These are phyloP conservation scores for Yamadazyma songkhlaensis DNA, from an alignment of 1,139 yeast species.

Conservation along the genomic window DNA sequence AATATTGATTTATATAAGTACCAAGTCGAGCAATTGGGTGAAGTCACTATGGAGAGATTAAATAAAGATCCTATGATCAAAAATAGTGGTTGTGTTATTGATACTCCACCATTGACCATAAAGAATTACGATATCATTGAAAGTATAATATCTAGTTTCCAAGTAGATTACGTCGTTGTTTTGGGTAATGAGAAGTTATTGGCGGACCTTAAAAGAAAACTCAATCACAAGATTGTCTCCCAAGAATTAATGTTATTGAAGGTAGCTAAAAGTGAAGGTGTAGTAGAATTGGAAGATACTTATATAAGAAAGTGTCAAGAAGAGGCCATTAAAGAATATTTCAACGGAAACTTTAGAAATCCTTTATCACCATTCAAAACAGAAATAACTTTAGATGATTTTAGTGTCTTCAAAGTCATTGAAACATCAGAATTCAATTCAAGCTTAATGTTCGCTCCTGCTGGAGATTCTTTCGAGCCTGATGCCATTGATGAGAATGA, in stretches of 20 bases:
- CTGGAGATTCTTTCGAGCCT: conserved; percentile 43
- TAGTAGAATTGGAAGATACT: conserved; percentile 68
- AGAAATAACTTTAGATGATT: conserved; percentile 37
- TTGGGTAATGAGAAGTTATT: conserved; percentile 65
- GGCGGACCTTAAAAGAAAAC: conserved; percentile 60
- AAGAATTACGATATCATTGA: conserved; percentile 55
- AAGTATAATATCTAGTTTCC: conserved; percentile 60
- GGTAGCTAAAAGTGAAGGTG: conserved; percentile 70
- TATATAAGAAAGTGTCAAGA: conserved; percentile 72
- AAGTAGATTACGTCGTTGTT: conserved; percentile 54
- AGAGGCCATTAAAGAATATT: conserved; percentile 77
- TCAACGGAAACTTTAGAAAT: conserved; percentile 70
- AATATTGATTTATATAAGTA: conserved; percentile 62
- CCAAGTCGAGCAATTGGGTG: conserved; percentile 55
- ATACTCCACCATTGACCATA: conserved; percentile 67
- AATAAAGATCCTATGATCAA: conserved; percentile 52
- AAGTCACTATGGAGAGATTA: conserved; percentile 55
- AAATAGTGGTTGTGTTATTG: conserved; percentile 67
- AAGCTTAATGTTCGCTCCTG: conserved; percentile 42
- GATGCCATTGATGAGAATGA: conserved; percentile 21
- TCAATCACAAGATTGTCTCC: conserved; percentile 44
- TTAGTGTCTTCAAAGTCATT: conserved; percentile 38
- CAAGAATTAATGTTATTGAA: conserved; percentile 50
- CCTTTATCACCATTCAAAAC: conserved; percentile 71
- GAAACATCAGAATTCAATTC: conserved; percentile 35